Evolutionary conservation across 1,284 basidiomycete species (phyloP), one percentile per base, ranked within the genome.

Genomic region (Microbotryum lychnidis-dioicae): DNA sequence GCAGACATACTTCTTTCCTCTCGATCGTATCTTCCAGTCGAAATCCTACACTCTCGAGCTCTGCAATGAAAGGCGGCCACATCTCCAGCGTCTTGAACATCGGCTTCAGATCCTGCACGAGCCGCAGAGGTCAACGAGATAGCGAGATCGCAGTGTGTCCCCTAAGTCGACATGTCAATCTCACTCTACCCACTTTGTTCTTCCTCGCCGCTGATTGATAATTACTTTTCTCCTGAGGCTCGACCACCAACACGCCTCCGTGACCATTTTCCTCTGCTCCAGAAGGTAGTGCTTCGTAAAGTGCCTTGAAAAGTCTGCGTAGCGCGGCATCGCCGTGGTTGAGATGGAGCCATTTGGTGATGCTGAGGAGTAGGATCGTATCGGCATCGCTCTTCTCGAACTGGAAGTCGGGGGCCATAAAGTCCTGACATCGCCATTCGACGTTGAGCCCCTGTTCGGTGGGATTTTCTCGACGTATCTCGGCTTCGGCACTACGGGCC

Each of bases 271-370:
- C 37, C 4, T 42, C 37, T 2, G 37, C 37, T 16, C 37, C 37
- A 4, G 14, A 3, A 2, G 67, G 62, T 2, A 68, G 45, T 25
- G 59, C 48, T 5, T 20, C 20, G 45, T 56, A 31, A 5, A 69
- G 53, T 16, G 58, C 48, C 12, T 12, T 4, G 45, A 69, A 69
- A 18, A 69, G 56, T 2, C 42, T 44, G 5, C 12, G 46, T 50
- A 69, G 49, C 7, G 63, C 66, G 1, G n/a, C 59, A 54, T 69
- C 68, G 48, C 68, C 68, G 50, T 61, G 25, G 21, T 67, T 63
- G 8, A 69, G 58, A 44, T 69, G 68, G 2, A 69, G 56, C 68
- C 68, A 69, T 21, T 69, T 69, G 6, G 68, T 69, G 29, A 69
- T 60, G n/a, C 54, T 59, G 47, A 69, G 57, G n/a, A 69, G 61